Evolutionary conservation across 2,329 filamentous ascomycete genomes (phyloP).

Genomic region (Microcera coccophila): DNA sequence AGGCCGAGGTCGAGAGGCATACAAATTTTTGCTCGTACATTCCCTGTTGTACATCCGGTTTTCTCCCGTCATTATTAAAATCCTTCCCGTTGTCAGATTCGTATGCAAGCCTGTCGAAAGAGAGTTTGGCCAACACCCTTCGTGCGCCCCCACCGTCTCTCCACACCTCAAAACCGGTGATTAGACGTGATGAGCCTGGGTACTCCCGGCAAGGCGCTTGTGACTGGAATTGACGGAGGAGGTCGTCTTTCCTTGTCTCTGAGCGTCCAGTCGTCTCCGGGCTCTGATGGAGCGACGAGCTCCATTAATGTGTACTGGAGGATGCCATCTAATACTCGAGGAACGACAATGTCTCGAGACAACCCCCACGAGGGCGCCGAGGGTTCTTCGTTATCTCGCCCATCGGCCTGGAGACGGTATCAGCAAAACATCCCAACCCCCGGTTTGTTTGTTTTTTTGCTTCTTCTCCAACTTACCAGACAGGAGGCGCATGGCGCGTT

Average conservation of each 20-base stretch:
- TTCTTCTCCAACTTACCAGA: slow-evolving; percentile 40
- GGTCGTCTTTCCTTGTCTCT: slow-evolving; percentile 29
- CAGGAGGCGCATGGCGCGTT: slow-evolving; percentile 48
- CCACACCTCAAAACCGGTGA: slow-evolving; percentile 20
- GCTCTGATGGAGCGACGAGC: slow-evolving; percentile 36
- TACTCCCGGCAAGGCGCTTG: slow-evolving; percentile 28
- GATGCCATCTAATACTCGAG: slow-evolving; percentile 42
- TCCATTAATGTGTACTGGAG: slow-evolving; percentile 49
- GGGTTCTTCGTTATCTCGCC: slow-evolving; percentile 42
- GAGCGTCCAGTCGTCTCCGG: slow-evolving; percentile 38
- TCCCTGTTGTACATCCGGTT: slow-evolving; percentile 7
- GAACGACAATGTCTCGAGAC: slow-evolving; percentile 43
- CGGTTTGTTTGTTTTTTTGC: too few relatives aligned
- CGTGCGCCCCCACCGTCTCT: slow-evolving; percentile 7
- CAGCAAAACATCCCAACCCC: slow-evolving; percentile 10
- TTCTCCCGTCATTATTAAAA: slow-evolving; percentile 11
- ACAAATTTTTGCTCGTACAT: slow-evolving; percentile 12
- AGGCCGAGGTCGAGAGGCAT: slow-evolving; percentile 9
- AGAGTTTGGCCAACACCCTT: slow-evolving; percentile 4
- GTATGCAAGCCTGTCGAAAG: neutral
- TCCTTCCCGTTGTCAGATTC: neutral
- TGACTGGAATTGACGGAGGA: slow-evolving; percentile 28
- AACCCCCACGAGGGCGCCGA: slow-evolving; percentile 24
- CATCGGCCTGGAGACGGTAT: slow-evolving; percentile 41
- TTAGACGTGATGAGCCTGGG: slow-evolving; percentile 21